A percentile compares a stretch with the other conserved stretches of the same genome.
These are phyloP conservation scores for Bacterosira constricta DNA, from an alignment of 108 stramenopile species.

Conservation along the genomic window DNA sequence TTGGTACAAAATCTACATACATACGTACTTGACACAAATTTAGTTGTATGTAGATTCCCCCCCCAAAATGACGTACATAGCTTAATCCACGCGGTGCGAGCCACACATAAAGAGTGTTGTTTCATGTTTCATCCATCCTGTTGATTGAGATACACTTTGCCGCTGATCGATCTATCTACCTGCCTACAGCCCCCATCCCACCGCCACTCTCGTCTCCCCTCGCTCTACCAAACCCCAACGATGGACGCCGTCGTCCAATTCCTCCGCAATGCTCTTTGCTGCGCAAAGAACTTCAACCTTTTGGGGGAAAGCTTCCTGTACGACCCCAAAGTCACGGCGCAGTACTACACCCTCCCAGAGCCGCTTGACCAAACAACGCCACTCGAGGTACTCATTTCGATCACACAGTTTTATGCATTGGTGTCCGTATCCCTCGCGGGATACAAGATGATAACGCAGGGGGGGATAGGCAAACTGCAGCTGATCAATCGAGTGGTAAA, in stretches of 20 bases:
- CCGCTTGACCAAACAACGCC: constrained; percentile 81
- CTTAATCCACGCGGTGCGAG: too few species aligned
- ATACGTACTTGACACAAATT: too few species aligned
- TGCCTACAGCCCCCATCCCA: too few species aligned
- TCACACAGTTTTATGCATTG: constrained; percentile 81
- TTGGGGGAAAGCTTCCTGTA: constrained; percentile 61
- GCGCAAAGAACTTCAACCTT: constrained; percentile 72
- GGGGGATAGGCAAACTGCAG: constrained; percentile 54
- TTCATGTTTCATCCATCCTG: too few species aligned
- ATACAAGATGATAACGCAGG: constrained; percentile 44
- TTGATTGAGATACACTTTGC: too few species aligned
- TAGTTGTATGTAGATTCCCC: too few species aligned
- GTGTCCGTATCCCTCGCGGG: constrained; percentile 55
- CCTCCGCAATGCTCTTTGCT: constrained; percentile 82
- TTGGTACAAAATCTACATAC: too few species aligned
- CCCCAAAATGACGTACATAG: too few species aligned
- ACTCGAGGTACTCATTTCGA: constrained; percentile 77
- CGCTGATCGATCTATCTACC: too few species aligned
- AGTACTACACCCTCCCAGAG: constrained; percentile 57
- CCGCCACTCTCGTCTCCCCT: too few species aligned
- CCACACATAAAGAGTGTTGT: too few species aligned
- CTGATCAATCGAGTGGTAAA: constrained; percentile 58
- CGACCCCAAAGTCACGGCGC: constrained; percentile 57
- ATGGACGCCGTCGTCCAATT: constrained; percentile 89
- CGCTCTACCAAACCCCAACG: too few species aligned